These are phyloP conservation scores for Barnettozyma sucrosica DNA, from an alignment of 805 yeast genomes.

Conservation along the genomic window DNA sequence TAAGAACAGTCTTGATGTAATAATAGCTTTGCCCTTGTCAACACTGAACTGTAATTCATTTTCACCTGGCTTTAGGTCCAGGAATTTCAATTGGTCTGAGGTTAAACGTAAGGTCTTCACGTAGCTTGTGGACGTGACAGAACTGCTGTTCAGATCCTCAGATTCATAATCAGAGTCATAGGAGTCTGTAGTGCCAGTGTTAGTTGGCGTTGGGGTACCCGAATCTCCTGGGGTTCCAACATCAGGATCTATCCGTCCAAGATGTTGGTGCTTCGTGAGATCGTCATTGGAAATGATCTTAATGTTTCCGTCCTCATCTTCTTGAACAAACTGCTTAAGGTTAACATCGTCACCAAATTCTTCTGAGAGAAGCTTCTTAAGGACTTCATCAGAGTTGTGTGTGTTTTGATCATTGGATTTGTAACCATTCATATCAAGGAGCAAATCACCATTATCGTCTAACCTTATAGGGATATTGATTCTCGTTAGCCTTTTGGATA, in stretches of 20 bases:
- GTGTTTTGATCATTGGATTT: conserved; percentile 78
- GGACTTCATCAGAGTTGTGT: conserved; percentile 67
- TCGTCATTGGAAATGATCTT: conserved; percentile 41
- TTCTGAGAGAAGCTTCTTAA: conserved; percentile 66
- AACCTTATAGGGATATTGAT: conserved; percentile 83
- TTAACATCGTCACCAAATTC: conserved; percentile 59
- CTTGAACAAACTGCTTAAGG: conserved; percentile 39
- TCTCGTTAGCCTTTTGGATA: conserved; percentile 58
- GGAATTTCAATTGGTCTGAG: conserved; percentile 75
- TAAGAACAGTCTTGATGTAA: conserved; percentile 65
- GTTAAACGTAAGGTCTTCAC: conserved; percentile 89
- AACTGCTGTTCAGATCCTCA: conserved; percentile 5
- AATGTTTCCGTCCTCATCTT: conserved; percentile 64
- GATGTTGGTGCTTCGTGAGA: conserved; percentile 2
- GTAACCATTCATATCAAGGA: conserved; percentile 93
- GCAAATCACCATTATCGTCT: conserved; percentile 83
- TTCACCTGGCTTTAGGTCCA: conserved; percentile 71
- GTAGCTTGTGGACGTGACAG: conserved; percentile 34
- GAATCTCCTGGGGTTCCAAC: not conserved
- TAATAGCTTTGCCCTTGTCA: conserved; percentile 73
- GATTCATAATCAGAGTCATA: conserved; percentile 7
- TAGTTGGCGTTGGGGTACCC: not conserved
- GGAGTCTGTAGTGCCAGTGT: conserved; percentile 2
- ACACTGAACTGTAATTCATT: conserved; percentile 77
- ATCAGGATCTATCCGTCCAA: not conserved